Percentiles rank a stretch among this genome's conserved stretches.
Evolutionary conservation across 2,329 filamentous ascomycete species (phyloP).

Genomic region (Ophiostoma australiae): DNA sequence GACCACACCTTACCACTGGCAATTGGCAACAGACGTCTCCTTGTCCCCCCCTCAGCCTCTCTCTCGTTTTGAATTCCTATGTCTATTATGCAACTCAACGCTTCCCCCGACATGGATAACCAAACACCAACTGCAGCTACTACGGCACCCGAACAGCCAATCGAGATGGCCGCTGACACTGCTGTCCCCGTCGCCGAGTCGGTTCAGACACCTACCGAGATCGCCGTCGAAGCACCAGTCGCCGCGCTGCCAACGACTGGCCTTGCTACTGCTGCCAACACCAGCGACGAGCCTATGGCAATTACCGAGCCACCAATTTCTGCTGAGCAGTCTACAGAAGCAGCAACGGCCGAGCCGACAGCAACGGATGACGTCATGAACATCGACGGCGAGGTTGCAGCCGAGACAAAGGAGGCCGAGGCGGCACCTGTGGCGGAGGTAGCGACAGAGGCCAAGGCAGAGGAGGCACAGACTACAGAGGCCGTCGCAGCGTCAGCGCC

Average conservation of each 20-base stretch:
- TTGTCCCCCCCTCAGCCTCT: neutral
- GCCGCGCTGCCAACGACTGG: neutral
- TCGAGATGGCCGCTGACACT: slow-evolving; percentile 3
- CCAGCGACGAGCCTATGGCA: neutral
- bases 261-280: neutral
- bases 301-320: neutral
- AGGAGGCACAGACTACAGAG: neutral
- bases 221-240: neutral
- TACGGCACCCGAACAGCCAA: slow-evolving; percentile 1
- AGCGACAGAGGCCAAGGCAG: neutral
- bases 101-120: neutral
- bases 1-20: neutral
- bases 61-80: neutral
- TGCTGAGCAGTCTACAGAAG: neutral
- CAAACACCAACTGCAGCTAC: neutral
- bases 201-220: neutral
- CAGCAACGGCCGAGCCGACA: neutral
- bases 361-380: slow-evolving; percentile 21
- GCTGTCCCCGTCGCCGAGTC: neutral
- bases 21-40: neutral
- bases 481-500: neutral
- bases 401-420: neutral
- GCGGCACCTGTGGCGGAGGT: neutral
- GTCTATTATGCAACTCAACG: neutral
- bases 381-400: slow-evolving; percentile 9